These are phyloP conservation scores for Peribolospora kevripleyi DNA, from an alignment of 768 basidiomycete species.

Conservation along the genomic window DNA sequence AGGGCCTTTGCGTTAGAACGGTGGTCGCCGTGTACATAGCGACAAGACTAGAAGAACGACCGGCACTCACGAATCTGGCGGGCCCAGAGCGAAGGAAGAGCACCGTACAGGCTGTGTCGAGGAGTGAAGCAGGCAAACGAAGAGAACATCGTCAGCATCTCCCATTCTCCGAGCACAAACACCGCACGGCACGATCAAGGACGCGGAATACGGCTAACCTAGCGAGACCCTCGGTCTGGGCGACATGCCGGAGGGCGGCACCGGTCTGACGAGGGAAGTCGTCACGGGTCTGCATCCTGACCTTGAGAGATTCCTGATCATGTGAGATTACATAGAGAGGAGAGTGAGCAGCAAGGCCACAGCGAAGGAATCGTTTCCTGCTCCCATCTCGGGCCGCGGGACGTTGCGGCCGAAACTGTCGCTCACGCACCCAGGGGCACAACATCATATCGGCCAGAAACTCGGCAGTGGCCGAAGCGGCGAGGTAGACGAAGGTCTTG, in stretches of 20 bases:
- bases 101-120: conserved; percentile 11
- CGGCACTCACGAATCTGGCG: conserved; percentile 11
- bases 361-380: no score
- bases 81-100: conserved; percentile 16
- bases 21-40: no score
- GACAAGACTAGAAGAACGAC: no score
- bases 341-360: no score
- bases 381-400: no score
- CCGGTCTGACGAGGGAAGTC: not conserved
- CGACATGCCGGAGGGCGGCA: conserved; percentile 12
- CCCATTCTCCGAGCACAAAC: not conserved
- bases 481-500: conserved; percentile 26
- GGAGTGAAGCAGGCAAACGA: not conserved
- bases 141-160: conserved; percentile 7
- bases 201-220: conserved; percentile 9
- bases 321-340: no score
- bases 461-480: conserved; percentile 25
- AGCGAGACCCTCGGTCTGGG: conserved; percentile 6
- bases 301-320: conserved; percentile 15
- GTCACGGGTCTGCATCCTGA: conserved; percentile 14
- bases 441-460: conserved; percentile 27
- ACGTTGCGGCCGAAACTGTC: no score
- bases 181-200: no score
- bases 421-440: conserved; percentile 16
- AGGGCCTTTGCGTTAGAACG: no score